Evolutionary conservation across 108 stramenopile genomes (phyloP), one percentile per base, ranked within the genome.

Genomic region (Seminavis robusta): DNA sequence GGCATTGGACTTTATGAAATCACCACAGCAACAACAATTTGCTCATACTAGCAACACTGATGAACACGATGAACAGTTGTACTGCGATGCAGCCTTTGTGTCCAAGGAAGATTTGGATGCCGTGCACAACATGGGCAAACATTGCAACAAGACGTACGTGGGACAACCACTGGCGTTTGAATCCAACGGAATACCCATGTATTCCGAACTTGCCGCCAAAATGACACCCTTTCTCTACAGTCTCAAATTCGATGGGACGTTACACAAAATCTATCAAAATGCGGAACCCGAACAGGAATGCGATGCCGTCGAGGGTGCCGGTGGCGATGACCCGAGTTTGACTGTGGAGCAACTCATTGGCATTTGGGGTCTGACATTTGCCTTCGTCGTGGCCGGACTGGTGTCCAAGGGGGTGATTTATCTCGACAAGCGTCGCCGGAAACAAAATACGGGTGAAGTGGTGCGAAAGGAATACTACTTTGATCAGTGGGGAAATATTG

Each of bases 121-220:
- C 1, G 20, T 59, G 11, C 58, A 59, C 4, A 21, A 47, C 4
- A 4, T 10, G 2, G 47, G n/a, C 2, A 27, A 6, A 31, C 58
- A 59, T 34, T 59, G 58, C 20, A 59, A 59, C 28, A 59, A 59
- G 26, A 59, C 45, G 21, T 21, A n/a, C 16, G 58, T 59, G 2
- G 58, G 58, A 30, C 3, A 2, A 2, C 7, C 58, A n/a, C 15
- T 56, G 4, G n/a, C n/a, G n/a, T n/a, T n/a, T n/a, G 15, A 27
- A 41, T 4, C 23, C 2, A 10, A 10, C 1, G 58, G 58, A 2
- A 33, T 59, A 23, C 58, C 58, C 3, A 20, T 59, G 1, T 48
- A 29, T 27, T 27, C 30, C 20, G 26, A 33, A n/a, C 21, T 47
- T 15, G 17, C 24, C 1, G 30, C 20, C 13, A 32, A 47, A 24